These are phyloP conservation scores for Auriscalpium vulgare DNA, from an alignment of 768 basidiomycete species.

Conservation along the genomic window DNA sequence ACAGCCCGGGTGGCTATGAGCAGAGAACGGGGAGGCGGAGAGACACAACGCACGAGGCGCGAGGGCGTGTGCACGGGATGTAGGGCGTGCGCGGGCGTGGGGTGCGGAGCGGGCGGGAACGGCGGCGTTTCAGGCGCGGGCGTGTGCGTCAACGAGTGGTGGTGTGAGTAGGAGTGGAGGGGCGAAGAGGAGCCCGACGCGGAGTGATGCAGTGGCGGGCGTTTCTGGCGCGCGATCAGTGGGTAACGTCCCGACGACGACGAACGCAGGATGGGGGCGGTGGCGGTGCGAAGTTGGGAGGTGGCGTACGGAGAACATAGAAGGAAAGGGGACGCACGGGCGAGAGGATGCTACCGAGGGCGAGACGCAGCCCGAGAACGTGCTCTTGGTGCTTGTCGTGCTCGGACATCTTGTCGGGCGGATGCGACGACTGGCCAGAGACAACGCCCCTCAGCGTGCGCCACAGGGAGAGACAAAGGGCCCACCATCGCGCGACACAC, in stretches of 20 bases:
- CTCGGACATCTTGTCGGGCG: slow-evolving; percentile 5
- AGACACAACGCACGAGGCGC: slow-evolving; percentile 21
- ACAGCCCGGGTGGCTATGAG: neutral
- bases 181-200: slow-evolving; percentile 44
- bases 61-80: slow-evolving; percentile 27
- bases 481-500: no score
- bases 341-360: slow-evolving; percentile 51
- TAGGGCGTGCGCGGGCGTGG: slow-evolving; percentile 19
- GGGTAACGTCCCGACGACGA: neutral
- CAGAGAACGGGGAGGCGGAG: slow-evolving; percentile 17
- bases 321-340: slow-evolving; percentile 35
- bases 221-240: slow-evolving; percentile 33
- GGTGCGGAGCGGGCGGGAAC: slow-evolving; percentile 14
- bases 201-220: slow-evolving; percentile 31
- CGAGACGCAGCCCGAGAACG: slow-evolving; percentile 35
- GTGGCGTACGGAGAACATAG: neutral
- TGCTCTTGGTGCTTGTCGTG: slow-evolving; percentile 25
- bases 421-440: neutral
- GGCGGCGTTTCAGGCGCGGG: slow-evolving; percentile 6
- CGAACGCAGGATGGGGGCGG: slow-evolving; percentile 4
- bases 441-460: no score
- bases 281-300: slow-evolving; percentile 7
- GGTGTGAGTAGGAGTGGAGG: slow-evolving; percentile 25
- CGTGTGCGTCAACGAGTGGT: slow-evolving; percentile 14
- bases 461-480: no score